Evolutionary conservation across 176 grass and related monocot genomes (phyloP).

Genomic region (Oryza rufipogon): DNA sequence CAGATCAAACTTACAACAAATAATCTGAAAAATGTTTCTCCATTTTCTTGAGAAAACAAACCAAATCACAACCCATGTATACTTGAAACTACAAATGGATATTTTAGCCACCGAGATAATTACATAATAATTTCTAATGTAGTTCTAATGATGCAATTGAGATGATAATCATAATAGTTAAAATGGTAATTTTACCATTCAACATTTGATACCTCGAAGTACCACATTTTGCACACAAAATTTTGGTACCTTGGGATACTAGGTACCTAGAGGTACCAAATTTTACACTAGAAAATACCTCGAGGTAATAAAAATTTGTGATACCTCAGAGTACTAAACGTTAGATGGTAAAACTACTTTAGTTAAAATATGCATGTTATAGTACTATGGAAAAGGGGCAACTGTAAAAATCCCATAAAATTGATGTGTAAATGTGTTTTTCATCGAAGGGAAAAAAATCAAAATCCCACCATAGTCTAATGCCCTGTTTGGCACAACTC

Average conservation of each 20-base stretch:
- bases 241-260: too few relatives aligned
- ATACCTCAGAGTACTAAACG: too few relatives aligned
- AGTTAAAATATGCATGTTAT: background rate
- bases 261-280: too few relatives aligned
- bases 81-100: background rate
- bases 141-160: too few relatives aligned
- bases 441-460: background rate
- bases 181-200: too few relatives aligned
- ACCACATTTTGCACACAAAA: too few relatives aligned
- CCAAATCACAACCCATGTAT: background rate
- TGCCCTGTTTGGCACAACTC: too few relatives aligned
- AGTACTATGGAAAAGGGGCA: background rate
- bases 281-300: too few relatives aligned
- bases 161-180: background rate
- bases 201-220: too few relatives aligned
- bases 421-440: background rate
- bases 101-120: background rate
- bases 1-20: background rate
- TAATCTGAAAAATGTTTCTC: background rate
- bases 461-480: background rate
- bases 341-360: too few relatives aligned
- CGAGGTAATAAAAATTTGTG: too few relatives aligned
- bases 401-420: too few relatives aligned
- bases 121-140: background rate
- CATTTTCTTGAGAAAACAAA: background rate